A percentile compares a stretch with the other conserved stretches of the same genome.
phyloP scores from a whole-genome alignment of 2,329 filamentous ascomycete genomes.

The Trichoderma simmonsii region DNA sequence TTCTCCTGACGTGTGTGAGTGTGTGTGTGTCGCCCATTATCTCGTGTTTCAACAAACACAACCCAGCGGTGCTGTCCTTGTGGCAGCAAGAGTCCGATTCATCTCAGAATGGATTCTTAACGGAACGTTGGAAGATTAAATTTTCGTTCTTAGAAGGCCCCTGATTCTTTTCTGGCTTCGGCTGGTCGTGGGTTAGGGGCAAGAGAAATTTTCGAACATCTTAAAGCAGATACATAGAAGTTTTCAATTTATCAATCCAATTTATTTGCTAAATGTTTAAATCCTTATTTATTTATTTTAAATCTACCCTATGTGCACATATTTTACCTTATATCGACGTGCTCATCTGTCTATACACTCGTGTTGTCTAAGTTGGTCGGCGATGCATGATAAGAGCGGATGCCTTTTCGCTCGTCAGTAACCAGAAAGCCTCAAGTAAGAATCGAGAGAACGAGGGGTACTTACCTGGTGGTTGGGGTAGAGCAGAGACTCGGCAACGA shows the following conservation, averaged over 20 bases:
- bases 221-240: neutral
- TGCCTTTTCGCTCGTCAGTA: conserved; percentile 25
- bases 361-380: conserved; percentile 20
- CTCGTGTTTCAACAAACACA: neutral
- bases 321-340: neutral
- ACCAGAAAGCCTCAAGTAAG: neutral
- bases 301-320: neutral
- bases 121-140: conserved; percentile 74
- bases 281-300: neutral
- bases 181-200: conserved; percentile 35
- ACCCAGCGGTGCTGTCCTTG: conserved; percentile 71
- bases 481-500: conserved; percentile 81
- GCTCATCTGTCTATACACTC: neutral
- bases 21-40: neutral
- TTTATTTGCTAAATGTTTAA: neutral
- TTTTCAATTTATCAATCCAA: neutral
- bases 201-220: conserved; percentile 44
- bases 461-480: conserved; percentile 85
- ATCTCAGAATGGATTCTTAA: conserved; percentile 70
- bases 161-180: conserved; percentile 29
- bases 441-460: neutral
- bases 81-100: conserved; percentile 69
- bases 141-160: conserved; percentile 40
- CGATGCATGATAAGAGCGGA: conserved; percentile 34
- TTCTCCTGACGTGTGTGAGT: neutral